Percentiles rank a stretch among this genome's conserved stretches.
phyloP scores from a whole-genome alignment of 2,329 filamentous ascomycete genomes.

The Colletotrichum sp. region DNA sequence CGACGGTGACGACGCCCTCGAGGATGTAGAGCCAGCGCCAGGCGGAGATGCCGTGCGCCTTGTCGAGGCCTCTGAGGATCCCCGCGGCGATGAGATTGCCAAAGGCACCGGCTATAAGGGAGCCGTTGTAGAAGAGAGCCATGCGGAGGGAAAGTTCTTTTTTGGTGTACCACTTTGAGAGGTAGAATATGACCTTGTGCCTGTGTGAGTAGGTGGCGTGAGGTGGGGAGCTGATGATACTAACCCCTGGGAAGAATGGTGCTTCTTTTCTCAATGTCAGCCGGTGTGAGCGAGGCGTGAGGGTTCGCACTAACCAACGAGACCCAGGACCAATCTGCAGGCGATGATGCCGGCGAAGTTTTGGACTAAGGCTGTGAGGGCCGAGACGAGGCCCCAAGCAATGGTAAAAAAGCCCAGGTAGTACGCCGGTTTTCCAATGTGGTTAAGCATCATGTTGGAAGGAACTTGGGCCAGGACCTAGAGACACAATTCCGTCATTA shows the following conservation, averaged over 20 bases:
- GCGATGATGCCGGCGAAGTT: neutral
- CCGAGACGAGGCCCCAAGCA: neutral
- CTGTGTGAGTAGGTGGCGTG: neutral
- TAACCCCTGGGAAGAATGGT: neutral
- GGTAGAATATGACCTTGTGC: neutral
- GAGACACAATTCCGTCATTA: neutral
- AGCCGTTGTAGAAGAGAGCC: neutral
- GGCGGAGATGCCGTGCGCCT: conserved; percentile 42
- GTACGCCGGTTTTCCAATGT: neutral
- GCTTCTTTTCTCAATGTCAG: neutral
- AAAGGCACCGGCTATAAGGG: neutral
- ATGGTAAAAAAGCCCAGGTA: neutral
- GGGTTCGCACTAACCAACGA: neutral
- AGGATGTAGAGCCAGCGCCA: conserved; percentile 54
- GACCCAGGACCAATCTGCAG: neutral
- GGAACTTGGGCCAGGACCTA: neutral
- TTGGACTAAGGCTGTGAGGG: neutral
- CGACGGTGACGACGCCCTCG: conserved; percentile 48
- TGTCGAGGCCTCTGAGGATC: conserved; percentile 40
- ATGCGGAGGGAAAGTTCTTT: neutral
- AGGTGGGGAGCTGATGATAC: neutral
- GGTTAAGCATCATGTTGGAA: neutral
- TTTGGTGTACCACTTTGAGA: neutral
- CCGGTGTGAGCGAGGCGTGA: neutral
- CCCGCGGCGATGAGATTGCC: neutral